Evolutionary conservation across 805 yeast species (phyloP).

Genomic region (Metschnikowia shivogae): DNA sequence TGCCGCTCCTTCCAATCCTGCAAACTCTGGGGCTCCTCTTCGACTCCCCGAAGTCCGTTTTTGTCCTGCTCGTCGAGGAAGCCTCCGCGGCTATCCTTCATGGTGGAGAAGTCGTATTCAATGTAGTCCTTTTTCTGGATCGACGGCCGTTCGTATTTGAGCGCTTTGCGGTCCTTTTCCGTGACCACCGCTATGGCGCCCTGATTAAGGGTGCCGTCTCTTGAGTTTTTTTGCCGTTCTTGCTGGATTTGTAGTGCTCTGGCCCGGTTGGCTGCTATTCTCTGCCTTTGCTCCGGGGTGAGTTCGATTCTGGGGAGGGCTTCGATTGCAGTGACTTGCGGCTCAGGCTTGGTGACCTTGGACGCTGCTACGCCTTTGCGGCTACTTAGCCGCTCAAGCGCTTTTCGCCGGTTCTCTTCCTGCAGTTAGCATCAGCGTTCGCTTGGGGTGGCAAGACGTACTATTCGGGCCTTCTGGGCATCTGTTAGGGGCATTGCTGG

Average conservation of each 20-base stretch:
- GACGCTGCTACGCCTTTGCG: background rate
- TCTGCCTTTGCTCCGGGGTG: slow-evolving; percentile 47
- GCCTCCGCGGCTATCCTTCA: slow-evolving; percentile 88
- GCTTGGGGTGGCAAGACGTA: slow-evolving; percentile 20
- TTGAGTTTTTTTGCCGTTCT: slow-evolving; percentile 21
- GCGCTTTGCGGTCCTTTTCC: slow-evolving; percentile 13
- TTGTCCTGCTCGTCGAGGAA: slow-evolving; percentile 43
- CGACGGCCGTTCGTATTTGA: slow-evolving; percentile 24
- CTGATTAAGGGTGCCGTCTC: slow-evolving; percentile 10
- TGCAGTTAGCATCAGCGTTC: slow-evolving; percentile 20
- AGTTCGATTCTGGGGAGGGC: slow-evolving; percentile 26
- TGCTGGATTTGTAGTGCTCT: slow-evolving; percentile 47
- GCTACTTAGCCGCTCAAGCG: slow-evolving; percentile 50
- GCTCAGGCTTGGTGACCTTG: slow-evolving; percentile 4
- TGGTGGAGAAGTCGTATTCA: slow-evolving; percentile 84
- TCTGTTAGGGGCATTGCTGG: slow-evolving; percentile 23
- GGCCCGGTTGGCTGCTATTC: slow-evolving; percentile 50
- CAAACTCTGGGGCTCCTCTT: slow-evolving; percentile 42
- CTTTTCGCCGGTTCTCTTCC: slow-evolving; percentile 64
- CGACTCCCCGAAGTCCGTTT: slow-evolving; percentile 17
- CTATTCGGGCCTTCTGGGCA: slow-evolving; percentile 33
- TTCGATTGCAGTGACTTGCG: slow-evolving; percentile 4
- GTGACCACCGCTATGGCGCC: slow-evolving; percentile 13
- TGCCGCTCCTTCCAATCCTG: slow-evolving; percentile 50
- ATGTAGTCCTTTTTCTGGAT: slow-evolving; percentile 64